phyloP scores from a whole-genome alignment of 2,329 filamentous ascomycete species.

The Lasiodiplodia gonubiensis region DNA sequence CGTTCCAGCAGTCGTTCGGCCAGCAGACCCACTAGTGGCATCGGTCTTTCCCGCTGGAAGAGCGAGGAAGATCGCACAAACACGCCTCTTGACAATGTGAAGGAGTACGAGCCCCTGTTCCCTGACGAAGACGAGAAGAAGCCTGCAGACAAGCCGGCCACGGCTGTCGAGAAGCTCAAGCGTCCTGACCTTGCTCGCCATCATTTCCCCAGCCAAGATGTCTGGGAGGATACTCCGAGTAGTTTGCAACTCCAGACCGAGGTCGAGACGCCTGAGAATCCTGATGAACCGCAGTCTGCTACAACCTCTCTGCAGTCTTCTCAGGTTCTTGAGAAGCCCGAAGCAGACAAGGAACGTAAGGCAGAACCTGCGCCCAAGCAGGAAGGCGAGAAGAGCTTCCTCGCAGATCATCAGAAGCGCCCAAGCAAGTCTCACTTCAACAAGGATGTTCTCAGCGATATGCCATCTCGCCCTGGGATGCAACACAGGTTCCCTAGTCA shows the following conservation, averaged over 20 bases:
- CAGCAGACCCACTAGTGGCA: slow-evolving; percentile 44
- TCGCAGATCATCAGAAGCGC: slow-evolving; percentile 52
- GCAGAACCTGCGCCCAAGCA: slow-evolving; percentile 49
- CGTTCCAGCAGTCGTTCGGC: slow-evolving; percentile 54
- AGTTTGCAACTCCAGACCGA: slow-evolving; percentile 79
- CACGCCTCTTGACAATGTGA: slow-evolving; percentile 82
- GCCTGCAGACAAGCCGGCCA: slow-evolving; percentile 57
- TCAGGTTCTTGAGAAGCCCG: slow-evolving; percentile 52
- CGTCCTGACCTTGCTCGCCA: slow-evolving; percentile 55
- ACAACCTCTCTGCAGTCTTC: slow-evolving; percentile 38
- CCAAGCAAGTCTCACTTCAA: slow-evolving; percentile 69
- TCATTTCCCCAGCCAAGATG: slow-evolving; percentile 91
- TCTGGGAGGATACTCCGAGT: slow-evolving; percentile 95
- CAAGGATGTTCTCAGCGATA: slow-evolving; percentile 54
- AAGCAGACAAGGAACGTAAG: slow-evolving; percentile 57
- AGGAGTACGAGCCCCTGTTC: slow-evolving; percentile 95
- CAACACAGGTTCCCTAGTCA: slow-evolving; percentile 83
- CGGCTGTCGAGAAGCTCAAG: slow-evolving; percentile 63
- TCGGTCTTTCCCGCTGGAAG: slow-evolving; percentile 59
- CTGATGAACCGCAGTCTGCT: slow-evolving; percentile 53
- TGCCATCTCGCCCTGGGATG: slow-evolving; percentile 59
- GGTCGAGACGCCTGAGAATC: slow-evolving; percentile 78
- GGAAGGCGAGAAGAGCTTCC: slow-evolving; percentile 48
- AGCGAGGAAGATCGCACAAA: slow-evolving; percentile 60
- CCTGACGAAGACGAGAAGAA: slow-evolving; percentile 72